Evolutionary conservation across 78 protist species (phyloP), one percentile per base, ranked within the genome.

Genomic region (Blattamonas nauphoetae): DNA sequence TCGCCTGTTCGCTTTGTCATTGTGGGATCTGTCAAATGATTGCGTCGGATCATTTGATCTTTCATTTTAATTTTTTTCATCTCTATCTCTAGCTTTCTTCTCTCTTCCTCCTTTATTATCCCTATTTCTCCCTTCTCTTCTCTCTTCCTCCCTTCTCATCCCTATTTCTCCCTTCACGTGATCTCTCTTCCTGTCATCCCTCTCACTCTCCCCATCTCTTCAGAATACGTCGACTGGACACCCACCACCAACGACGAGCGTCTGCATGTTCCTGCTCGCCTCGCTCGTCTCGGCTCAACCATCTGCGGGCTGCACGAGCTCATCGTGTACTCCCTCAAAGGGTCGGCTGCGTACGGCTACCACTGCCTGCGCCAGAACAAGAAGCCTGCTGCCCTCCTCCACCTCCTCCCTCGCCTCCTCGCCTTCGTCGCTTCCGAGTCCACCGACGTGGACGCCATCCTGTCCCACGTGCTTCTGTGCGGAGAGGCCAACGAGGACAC

Each of bases 311-410:
- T 85, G 36, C 4, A 86, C n/a, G 95, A 93, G 89, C 36, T 93
- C 36, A 3, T 90, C 32, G 35, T 42, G 29, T 93, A 93, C 91
- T 94, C 94, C 78, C 6, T 91, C 55, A 93, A 93, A 89, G 95
- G 95, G 34, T 0, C 45, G 36, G 91, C 94, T 3, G 94, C 94
- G 32, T 93, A 93, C 89, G 43, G 83, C 11, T 41, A 84, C 91
- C 94, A 93, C 84, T 86, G 89, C 42, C 0, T 43, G 79, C 33
- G 0, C 5, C 44, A 81, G 45, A 87, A 29, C 36, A 55, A 45
- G 38, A 0, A 84, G 42, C 84, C 64, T 71, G 45, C 42, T 44
- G 88, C 87, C 44, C 82, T 88, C 41, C n/a, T n/a, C n/a, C n/a
- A n/a, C n/a, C n/a, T n/a, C n/a, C n/a, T n/a, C n/a, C n/a, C n/a